These are phyloP conservation scores for Fraxinus xanthoxyloides DNA, from an alignment of 305 asterid species.

Conservation along the genomic window DNA sequence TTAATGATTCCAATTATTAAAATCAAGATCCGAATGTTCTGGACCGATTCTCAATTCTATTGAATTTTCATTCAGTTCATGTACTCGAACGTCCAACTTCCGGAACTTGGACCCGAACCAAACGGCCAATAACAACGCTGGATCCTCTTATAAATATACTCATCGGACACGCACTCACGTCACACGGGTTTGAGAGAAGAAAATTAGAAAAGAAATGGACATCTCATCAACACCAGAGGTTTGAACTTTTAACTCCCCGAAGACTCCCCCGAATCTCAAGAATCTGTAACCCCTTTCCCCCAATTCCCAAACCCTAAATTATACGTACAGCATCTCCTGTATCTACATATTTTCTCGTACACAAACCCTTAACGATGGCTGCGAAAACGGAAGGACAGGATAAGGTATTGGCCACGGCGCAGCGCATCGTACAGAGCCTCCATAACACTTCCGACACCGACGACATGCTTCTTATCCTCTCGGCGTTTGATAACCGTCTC, in stretches of 20 bases:
- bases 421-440: slow-evolving; percentile 85
- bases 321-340: neutral
- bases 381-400: slow-evolving; percentile 70
- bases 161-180: neutral
- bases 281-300: slow-evolving; percentile 7
- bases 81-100: too few species aligned
- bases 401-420: slow-evolving; percentile 86
- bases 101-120: neutral
- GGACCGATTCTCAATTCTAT: neutral
- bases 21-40: neutral
- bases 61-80: neutral
- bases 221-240: neutral
- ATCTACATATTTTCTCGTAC: neutral
- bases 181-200: neutral
- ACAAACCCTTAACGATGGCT: slow-evolving; percentile 44
- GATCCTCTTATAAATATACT: neutral
- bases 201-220: slow-evolving; percentile 8
- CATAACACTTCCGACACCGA: slow-evolving; percentile 68
- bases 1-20: too few species aligned
- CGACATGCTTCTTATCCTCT: slow-evolving; percentile 74
- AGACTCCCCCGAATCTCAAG: neutral
- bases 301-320: slow-evolving; percentile 32
- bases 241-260: slow-evolving; percentile 1
- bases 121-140: neutral
- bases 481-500: slow-evolving; percentile 79